These are phyloP conservation scores for Entomortierella chlamydospora DNA, from an alignment of 192 early-diverging fungal species.

Conservation along the genomic window DNA sequence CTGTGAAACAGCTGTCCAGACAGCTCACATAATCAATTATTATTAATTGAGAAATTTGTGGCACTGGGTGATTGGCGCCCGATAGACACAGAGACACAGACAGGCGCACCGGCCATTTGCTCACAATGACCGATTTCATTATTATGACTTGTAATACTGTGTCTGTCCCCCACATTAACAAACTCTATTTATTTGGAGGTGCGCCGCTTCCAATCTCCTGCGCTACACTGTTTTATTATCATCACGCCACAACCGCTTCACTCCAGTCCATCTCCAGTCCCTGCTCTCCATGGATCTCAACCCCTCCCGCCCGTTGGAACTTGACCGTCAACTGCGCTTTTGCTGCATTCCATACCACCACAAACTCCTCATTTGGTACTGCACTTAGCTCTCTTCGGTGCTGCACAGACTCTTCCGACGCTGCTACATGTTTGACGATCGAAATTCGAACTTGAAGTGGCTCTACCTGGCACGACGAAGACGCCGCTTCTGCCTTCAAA, in stretches of 20 bases:
- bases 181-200: too few relatives aligned
- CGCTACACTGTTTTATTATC: background rate
- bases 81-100: too few relatives aligned
- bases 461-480: slow-evolving; percentile 13
- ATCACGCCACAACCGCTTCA: slow-evolving; percentile 27
- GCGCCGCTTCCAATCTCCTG: too few relatives aligned
- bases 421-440: slow-evolving; percentile 6
- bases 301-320: background rate
- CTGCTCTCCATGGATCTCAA: slow-evolving; percentile 4
- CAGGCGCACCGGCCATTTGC: too few relatives aligned
- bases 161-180: too few relatives aligned
- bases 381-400: slow-evolving; percentile 16
- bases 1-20: too few relatives aligned
- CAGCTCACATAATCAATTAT: too few relatives aligned
- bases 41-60: too few relatives aligned
- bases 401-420: slow-evolving; percentile 1
- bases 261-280: slow-evolving; percentile 32
- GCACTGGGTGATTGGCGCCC: too few relatives aligned
- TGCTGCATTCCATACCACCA: slow-evolving; percentile 6
- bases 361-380: background rate
- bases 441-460: slow-evolving; percentile 22
- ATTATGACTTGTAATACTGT: too few relatives aligned
- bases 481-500: background rate
- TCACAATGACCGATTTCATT: too few relatives aligned
- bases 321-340: slow-evolving; percentile 8